phyloP scores from a whole-genome alignment of 805 yeast genomes.

The Tetrapisispora iriomotensis region DNA sequence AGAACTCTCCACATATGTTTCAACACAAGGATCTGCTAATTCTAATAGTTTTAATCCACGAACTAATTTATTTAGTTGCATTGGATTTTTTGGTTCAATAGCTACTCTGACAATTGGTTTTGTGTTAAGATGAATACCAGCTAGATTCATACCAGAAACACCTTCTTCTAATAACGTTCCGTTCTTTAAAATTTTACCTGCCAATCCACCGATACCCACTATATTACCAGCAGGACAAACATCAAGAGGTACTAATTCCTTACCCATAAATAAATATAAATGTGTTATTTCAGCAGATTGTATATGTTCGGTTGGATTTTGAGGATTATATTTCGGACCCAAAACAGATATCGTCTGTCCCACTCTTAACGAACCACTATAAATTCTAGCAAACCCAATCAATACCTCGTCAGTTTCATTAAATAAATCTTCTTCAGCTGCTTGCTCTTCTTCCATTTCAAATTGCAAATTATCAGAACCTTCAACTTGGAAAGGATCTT shows the following conservation, averaged over 20 bases:
- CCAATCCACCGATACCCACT: slow-evolving; percentile 89
- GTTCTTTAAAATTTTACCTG: slow-evolving; percentile 68
- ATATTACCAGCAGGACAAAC: slow-evolving; percentile 91
- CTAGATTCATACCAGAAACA: slow-evolving; percentile 59
- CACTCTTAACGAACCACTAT: slow-evolving; percentile 67
- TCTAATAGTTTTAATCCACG: slow-evolving; percentile 69
- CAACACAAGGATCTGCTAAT: slow-evolving; percentile 91
- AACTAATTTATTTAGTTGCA: slow-evolving; percentile 64
- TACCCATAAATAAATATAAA: slow-evolving; percentile 81
- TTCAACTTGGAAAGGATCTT: slow-evolving; percentile 34
- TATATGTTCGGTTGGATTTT: slow-evolving; percentile 43
- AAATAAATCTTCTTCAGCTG: slow-evolving; percentile 37
- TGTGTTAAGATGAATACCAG: slow-evolving; percentile 63
- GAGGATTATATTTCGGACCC: slow-evolving; percentile 82
- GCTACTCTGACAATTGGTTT: slow-evolving; percentile 94
- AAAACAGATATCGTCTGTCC: slow-evolving; percentile 71
- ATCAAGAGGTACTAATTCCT: slow-evolving; percentile 68
- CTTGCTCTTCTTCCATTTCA: slow-evolving; percentile 35
- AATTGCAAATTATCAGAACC: not conserved
- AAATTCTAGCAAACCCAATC: slow-evolving; percentile 82
- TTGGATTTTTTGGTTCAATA: slow-evolving; percentile 85
- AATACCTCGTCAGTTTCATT: slow-evolving; percentile 51
- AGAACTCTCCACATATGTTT: slow-evolving; percentile 71
- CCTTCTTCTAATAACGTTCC: slow-evolving; percentile 67
- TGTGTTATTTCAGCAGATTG: slow-evolving; percentile 54